phyloP scores from a whole-genome alignment of 495 filamentous ascomycete genomes.

The Neohortaea acidophila region DNA sequence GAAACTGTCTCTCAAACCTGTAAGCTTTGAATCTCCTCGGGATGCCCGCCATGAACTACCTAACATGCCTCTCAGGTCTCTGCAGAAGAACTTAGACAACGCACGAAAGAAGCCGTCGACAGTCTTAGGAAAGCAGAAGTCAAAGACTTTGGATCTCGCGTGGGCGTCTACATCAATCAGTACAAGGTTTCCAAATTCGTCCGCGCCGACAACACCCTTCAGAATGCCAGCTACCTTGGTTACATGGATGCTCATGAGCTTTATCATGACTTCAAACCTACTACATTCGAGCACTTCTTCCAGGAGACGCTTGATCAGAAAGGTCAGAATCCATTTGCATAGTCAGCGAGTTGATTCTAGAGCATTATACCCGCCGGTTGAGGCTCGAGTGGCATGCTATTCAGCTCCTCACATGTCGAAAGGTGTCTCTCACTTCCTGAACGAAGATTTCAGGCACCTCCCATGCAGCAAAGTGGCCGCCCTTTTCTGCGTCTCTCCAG shows the following conservation, averaged over 20 bases:
- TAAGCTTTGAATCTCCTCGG: constrained; percentile 24
- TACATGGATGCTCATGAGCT: constrained; percentile 41
- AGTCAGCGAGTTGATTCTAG: no score
- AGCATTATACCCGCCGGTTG: no score
- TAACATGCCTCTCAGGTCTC: constrained; percentile 24
- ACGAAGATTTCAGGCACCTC: no score
- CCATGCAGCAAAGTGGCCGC: no score
- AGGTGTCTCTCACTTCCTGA: no score
- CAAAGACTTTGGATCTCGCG: neutral
- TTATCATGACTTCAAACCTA: constrained; percentile 32
- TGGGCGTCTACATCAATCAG: constrained; percentile 29
- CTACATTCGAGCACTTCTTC: neutral
- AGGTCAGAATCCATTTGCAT: no score
- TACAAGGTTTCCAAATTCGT: constrained; percentile 39
- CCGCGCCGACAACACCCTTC: constrained; percentile 42
- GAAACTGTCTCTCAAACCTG: constrained; percentile 35
- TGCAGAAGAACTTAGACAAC: constrained; percentile 29
- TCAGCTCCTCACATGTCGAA: no score
- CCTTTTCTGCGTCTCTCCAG: no score
- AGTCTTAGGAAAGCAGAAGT: constrained; percentile 23
- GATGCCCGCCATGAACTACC: no score
- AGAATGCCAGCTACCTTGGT: constrained; percentile 43
- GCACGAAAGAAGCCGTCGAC: constrained; percentile 34
- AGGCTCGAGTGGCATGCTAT: no score
- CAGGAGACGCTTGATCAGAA: no score